Evolutionary conservation across 179 eudicot species (phyloP), one percentile per base, ranked within the genome.

Genomic region (Beta macrorhiza): DNA sequence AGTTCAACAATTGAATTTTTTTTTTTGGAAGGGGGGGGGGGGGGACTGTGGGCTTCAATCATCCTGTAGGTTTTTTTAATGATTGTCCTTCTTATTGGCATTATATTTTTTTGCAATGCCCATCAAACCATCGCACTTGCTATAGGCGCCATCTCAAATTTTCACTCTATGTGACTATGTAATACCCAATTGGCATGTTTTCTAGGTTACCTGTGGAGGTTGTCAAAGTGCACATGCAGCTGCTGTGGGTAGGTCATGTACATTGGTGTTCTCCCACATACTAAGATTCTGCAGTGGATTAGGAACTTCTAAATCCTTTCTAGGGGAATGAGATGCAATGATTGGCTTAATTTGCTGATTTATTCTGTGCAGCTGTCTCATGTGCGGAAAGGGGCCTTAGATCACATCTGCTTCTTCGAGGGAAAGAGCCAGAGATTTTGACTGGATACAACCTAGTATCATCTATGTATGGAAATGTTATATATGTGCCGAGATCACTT

Each of bases 161-260:
- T 69, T 57, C 37, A 42, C 45, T 83, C 58, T 68, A 74, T 61
- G 76, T 74, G 83, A 81, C 80, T 37, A 17, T 71, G 77, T 85
- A 81, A 74, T 72, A 84, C 72, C 80, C 78, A 61, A 77, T 80
- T 86, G 74, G 72, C 83, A 80, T 67, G 71, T 76, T 86, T 89
- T 86, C 78, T 90, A 96, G 99, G 99, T 96, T 65, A 96, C 99
- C 58, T 96, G 99, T 89, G 98, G 99, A 89, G 99, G 99, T 69
- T 92, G 96, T 85, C 99, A 96, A 91, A 96, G 98, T 91, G 99
- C 98, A 17, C 99, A 96, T 86, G 86, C 98, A 83, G 91, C 98
- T 70, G 98, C 97, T 83, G 90, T 94, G 80, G 99, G 99, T 96
- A 88, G 84, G 93, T 88, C 58, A 55, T 68, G 73, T 79, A 78